These are phyloP conservation scores for Eucalyptus polyanthemos DNA, from an alignment of 345 rosid species.

Conservation along the genomic window DNA sequence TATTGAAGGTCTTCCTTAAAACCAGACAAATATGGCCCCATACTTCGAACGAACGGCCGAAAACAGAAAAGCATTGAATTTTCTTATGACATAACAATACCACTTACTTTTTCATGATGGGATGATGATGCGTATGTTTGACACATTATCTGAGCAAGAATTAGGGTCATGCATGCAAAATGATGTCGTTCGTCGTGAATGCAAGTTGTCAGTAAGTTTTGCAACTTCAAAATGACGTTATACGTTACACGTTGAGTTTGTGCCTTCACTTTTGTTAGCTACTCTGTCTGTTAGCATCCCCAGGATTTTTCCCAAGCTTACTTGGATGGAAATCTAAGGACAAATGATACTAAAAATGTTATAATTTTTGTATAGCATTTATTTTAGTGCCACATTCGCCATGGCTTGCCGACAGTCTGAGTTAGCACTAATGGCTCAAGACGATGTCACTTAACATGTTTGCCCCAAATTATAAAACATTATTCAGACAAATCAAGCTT, in stretches of 20 bases:
- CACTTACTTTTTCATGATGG: background rate
- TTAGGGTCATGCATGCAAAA: background rate
- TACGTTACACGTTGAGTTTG: background rate
- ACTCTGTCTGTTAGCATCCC: background rate
- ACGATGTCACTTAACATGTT: too few species aligned
- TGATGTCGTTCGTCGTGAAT: background rate
- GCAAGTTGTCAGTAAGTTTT: background rate
- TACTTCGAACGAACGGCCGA: background rate
- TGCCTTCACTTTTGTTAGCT: background rate
- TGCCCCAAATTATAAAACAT: too few species aligned
- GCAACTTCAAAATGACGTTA: background rate
- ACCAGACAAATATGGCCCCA: background rate
- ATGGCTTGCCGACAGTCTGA: too few species aligned
- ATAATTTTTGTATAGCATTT: too few species aligned
- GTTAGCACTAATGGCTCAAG: too few species aligned
- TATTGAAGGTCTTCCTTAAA: background rate
- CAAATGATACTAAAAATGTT: fast-evolving
- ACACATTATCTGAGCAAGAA: background rate
- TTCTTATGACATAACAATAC: background rate
- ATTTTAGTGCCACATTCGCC: too few species aligned
- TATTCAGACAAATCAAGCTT: too few species aligned
- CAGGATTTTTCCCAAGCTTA: background rate
- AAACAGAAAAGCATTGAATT: background rate
- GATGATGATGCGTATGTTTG: background rate
- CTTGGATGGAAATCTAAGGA: background rate